Percentiles rank a stretch among this genome's conserved stretches.
These are phyloP conservation scores for Pseudozyma hubeiensis DNA, from an alignment of 1,284 basidiomycete genomes.

Conservation along the genomic window DNA sequence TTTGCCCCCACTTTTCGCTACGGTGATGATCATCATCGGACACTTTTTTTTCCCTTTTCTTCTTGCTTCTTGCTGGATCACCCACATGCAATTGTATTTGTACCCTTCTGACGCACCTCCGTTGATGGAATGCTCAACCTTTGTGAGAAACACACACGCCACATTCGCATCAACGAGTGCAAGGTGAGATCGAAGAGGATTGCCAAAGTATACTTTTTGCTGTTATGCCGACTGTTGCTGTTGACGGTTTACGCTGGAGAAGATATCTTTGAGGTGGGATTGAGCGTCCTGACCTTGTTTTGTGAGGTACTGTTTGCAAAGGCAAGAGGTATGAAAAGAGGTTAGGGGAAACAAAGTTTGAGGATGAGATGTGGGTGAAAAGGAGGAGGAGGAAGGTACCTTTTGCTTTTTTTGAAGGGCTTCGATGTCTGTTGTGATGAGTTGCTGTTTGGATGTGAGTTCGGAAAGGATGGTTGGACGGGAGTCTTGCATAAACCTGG, in stretches of 20 bases:
- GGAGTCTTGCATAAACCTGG: constrained; percentile 42
- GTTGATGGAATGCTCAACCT: too few relatives aligned
- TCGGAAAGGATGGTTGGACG: constrained; percentile 24
- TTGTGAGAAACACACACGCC: too few relatives aligned
- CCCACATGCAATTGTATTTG: too few relatives aligned
- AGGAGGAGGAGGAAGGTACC: constrained; percentile 2
- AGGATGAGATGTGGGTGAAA: neutral
- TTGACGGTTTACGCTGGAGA: constrained; percentile 41
- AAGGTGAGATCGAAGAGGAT: neutral
- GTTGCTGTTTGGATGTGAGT: constrained; percentile 19
- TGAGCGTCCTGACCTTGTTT: constrained; percentile 48
- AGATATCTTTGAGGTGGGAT: constrained; percentile 51
- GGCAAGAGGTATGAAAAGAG: too few relatives aligned
- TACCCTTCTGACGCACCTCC: too few relatives aligned
- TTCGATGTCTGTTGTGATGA: constrained; percentile 26
- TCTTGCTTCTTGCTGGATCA: too few relatives aligned
- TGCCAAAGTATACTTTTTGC: neutral
- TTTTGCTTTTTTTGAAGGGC: constrained; percentile 34
- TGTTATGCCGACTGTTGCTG: constrained; percentile 15
- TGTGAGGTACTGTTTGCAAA: constrained; percentile 32
- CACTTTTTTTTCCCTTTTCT: too few relatives aligned
- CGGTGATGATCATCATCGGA: too few relatives aligned
- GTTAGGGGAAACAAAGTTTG: neutral
- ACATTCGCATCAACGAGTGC: neutral
- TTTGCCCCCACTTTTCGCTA: too few relatives aligned